These are phyloP conservation scores for Meyerozyma athensensis DNA, from an alignment of 1,139 yeast species.

Conservation along the genomic window DNA sequence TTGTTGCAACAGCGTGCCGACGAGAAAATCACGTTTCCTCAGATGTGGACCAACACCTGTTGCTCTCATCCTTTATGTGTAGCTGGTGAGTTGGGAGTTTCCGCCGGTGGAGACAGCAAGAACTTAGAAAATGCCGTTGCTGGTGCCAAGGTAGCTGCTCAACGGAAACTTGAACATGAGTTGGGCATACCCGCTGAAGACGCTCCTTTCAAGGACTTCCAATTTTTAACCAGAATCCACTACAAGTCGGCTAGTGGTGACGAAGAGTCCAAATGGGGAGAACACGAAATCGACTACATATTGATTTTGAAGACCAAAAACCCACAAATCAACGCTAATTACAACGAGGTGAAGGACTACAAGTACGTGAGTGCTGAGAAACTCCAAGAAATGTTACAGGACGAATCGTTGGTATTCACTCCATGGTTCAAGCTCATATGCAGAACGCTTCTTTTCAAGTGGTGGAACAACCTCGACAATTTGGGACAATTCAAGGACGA, in stretches of 20 bases:
- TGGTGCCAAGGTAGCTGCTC: constrained; percentile 88
- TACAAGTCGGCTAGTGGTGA: constrained; percentile 76
- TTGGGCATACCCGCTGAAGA: constrained; percentile 69
- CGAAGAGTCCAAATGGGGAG: constrained; percentile 86
- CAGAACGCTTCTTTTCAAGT: constrained; percentile 79
- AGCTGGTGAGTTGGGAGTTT: constrained; percentile 67
- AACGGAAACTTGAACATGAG: constrained; percentile 87
- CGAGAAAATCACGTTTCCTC: constrained; percentile 94
- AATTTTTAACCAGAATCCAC: constrained; percentile 88
- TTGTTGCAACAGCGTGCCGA: constrained; percentile 91
- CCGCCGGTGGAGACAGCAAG: constrained; percentile 33
- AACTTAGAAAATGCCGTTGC: constrained; percentile 47
- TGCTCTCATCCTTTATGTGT: constrained; percentile 96
- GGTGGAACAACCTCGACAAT: constrained; percentile 82
- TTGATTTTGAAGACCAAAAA: constrained; percentile 68
- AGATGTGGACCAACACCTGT: constrained; percentile 98
- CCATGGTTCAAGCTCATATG: constrained; percentile 98
- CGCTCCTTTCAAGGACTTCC: constrained; percentile 65
- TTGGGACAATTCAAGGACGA: constrained; percentile 44
- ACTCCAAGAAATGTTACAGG: constrained; percentile 71
- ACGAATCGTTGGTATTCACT: constrained; percentile 64
- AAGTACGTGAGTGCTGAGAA: constrained; percentile 68
- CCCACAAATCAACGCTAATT: constrained; percentile 46
- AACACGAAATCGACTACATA: constrained; percentile 95
- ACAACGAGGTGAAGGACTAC: constrained; percentile 81